Evolutionary conservation across 2,329 filamentous ascomycete species (phyloP), one percentile per base, ranked within the genome.

Genomic region (Diaporthe sp.): DNA sequence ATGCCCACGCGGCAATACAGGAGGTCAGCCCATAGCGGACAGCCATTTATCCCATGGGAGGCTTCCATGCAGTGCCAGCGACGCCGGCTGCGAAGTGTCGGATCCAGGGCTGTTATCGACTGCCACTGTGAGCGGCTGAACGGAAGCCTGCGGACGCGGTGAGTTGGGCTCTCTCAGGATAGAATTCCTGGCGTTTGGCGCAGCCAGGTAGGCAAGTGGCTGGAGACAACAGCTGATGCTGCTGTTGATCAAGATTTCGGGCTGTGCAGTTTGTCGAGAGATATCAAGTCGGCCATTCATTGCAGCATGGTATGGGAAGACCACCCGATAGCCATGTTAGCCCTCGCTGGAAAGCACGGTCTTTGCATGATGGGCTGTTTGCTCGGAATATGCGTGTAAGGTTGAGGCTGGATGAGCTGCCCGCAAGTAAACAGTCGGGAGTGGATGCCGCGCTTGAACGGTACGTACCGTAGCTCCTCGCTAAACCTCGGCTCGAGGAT

Each of bases 401-500:
- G 27, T 47, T 47, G 39, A 63, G 59, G 15, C 12, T 22, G 4
- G 19, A 13, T 32, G 25, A 37, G 37, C 37, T 37, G 37, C 37
- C 37, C 10, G 10, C 37, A 37, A n/a, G n/a, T n/a, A n/a, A 39
- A 3, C 15, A 10, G 37, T 39, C 37, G 37, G 37, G 27, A 19
- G 56, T 39, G 35, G 25, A 13, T 39, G n/a, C 58, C 10, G 27
- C 22, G 9, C 27, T 50, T 15, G 27, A 9, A 15, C 51, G 44
- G 61, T 66, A 66, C 61, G 44, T 66, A 66, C 61, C 44, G n/a
- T 13, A 25, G 47, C n/a, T 13, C 47, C 63, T 19, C 15, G 47
- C 17, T n/a, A 51, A 13, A 19, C 63, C 63, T 68, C 63, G 63
- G 63, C 63, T 30, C 32, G 44, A 53, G 19, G 47, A 53, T 68